phyloP scores from a whole-genome alignment of 768 basidiomycete genomes.

The Botryobasidium botryosum region DNA sequence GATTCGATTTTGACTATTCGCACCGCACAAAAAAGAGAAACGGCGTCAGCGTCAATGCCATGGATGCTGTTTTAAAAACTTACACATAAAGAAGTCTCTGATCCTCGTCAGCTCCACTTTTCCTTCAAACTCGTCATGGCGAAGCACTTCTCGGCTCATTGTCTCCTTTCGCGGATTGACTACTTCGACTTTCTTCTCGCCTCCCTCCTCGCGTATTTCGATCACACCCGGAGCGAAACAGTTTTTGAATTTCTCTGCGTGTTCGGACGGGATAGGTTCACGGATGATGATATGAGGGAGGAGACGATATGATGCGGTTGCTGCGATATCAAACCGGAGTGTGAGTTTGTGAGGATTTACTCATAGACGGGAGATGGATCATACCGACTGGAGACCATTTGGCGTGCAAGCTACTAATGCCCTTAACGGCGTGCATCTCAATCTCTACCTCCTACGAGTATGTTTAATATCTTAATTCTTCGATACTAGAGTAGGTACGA shows the following conservation, averaged over 20 bases:
- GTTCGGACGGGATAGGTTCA: conserved; percentile 60
- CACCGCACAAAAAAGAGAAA: background rate
- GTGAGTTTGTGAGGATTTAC: conserved; percentile 5
- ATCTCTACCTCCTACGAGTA: conserved; percentile 38
- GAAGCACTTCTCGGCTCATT: conserved; percentile 80
- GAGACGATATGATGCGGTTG: conserved; percentile 89
- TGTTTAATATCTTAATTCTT: no score
- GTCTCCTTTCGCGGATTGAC: conserved; percentile 52
- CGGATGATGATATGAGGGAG: conserved; percentile 61
- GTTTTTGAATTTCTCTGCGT: conserved; percentile 62
- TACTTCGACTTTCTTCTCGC: conserved; percentile 44
- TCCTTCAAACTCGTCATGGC: conserved; percentile 80
- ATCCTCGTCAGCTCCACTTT: conserved; percentile 71
- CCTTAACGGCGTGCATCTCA: conserved; percentile 83
- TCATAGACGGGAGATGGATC: conserved; percentile 14
- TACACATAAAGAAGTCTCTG: conserved; percentile 86
- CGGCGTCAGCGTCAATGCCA: background rate
- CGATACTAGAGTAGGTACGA: background rate
- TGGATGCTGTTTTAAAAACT: conserved; percentile 18
- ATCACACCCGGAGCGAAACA: conserved; percentile 84
- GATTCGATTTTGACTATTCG: conserved; percentile 75
- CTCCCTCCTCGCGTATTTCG: conserved; percentile 28
- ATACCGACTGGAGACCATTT: conserved; percentile 91
- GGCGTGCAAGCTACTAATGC: conserved; percentile 86
- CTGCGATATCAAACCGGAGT: conserved; percentile 23